phyloP scores from a whole-genome alignment of 148 eudicot species.

The Pouteria glomerata region DNA sequence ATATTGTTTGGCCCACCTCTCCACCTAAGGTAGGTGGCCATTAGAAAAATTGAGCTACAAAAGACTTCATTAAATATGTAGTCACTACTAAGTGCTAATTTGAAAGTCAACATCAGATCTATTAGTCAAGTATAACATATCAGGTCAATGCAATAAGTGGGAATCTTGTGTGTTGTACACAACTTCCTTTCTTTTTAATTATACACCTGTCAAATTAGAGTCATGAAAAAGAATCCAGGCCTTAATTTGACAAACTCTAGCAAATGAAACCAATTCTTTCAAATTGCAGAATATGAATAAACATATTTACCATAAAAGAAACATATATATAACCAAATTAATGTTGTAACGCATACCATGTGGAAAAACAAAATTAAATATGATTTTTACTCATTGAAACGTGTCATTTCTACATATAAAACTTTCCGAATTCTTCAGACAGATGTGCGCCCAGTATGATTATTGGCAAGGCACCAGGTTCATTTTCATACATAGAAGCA shows the following conservation, averaged over 20 bases:
- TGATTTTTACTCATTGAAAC: background rate
- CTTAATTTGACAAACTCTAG: background rate
- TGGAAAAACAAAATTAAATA: background rate
- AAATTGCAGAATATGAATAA: background rate
- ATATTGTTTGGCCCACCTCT: slow-evolving; percentile 92
- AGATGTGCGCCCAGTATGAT: too few species aligned
- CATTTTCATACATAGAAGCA: background rate
- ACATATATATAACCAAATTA: background rate
- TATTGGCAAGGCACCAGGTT: background rate
- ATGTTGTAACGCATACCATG: background rate
- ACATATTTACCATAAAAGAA: background rate
- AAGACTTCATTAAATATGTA: background rate
- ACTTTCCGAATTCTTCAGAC: background rate
- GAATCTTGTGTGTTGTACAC: background rate
- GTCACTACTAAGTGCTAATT: background rate
- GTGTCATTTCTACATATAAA: background rate
- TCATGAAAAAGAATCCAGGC: background rate
- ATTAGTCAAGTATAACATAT: background rate
- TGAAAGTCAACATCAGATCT: background rate
- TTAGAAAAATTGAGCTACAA: background rate
- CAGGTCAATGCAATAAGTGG: background rate
- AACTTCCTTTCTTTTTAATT: background rate
- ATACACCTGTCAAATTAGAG: background rate
- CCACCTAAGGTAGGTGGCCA: slow-evolving; percentile 44
- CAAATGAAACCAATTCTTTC: background rate